Evolutionary conservation across 2,329 filamentous ascomycete species (phyloP), one percentile per base, ranked within the genome.

Genomic region (Aureobasidium musti): DNA sequence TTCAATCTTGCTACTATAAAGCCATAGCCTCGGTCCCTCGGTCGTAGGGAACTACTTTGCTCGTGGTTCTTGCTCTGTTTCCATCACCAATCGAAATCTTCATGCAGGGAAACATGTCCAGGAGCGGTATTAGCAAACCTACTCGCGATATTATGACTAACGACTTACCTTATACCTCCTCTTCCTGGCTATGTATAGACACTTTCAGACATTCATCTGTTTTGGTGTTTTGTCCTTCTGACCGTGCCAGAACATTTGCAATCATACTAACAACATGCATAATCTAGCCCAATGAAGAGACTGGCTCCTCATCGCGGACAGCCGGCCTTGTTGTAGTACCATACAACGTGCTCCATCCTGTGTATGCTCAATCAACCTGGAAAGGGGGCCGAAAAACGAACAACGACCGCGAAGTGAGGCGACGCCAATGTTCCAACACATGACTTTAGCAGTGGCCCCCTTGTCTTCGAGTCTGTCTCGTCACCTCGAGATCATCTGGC

Each of bases 221-320:
- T 91, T 91, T 92, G 35, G 92, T 85, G 54, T 82, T 83, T 74
- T 87, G 74, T 30, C 89, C 89, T 75, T 95, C 91, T 23, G 86
- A 71, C 68, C 88, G 91, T 77, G 87, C 87, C 74, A 91, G 83
- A 37, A 89, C 78, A 2, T 91, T 91, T 17, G 86, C 91, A 26
- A 85, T 74, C 17, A 83, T 89, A 7, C 89, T 89, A 5, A 23
- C 21, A 89, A 86, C n/a, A 88, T 82, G 73, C 87, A 92, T 2
- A 87, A 23, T 17, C 91, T 6, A 94, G 74, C 2, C 85, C 89
- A 21, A 96, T 89, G 73, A 95, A 91, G 0, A 92, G 78, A 1
- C 91, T 92, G 0, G 90, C 93, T 13, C 87, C 85, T 91, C 91
- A 95, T 26, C 85, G 84, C 0, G 92, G 91, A n/a, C 92, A 82